Evolutionary conservation across 805 yeast genomes (phyloP).

Genomic region (Zygoascus flipseniorum): DNA sequence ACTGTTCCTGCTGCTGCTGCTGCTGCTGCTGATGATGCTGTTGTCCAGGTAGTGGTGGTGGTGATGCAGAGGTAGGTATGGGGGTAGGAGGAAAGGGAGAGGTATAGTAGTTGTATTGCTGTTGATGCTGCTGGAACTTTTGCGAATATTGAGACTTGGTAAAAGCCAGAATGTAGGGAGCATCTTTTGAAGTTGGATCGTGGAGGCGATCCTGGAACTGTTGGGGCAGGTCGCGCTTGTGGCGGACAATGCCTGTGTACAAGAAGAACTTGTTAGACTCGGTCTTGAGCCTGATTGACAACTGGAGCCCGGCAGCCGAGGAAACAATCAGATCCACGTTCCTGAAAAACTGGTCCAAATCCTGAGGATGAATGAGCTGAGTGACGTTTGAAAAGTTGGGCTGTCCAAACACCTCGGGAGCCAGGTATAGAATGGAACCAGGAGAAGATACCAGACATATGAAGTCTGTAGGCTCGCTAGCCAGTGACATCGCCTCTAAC

Average conservation of each 20-base stretch:
- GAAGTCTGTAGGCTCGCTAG: not conserved
- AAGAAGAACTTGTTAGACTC: not conserved
- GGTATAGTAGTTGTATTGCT: not conserved
- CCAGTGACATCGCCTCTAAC: not conserved
- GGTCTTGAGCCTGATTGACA: conserved; percentile 10
- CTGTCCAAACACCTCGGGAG: conserved; percentile 7
- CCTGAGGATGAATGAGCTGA: conserved; percentile 17
- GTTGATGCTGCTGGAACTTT: not conserved
- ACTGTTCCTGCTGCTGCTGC: not conserved
- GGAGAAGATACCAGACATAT: conserved; percentile 12
- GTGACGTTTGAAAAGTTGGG: conserved; percentile 6
- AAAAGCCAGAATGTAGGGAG: not conserved
- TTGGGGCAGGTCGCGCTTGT: not conserved
- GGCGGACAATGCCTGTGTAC: not conserved
- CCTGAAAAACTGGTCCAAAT: conserved; percentile 11
- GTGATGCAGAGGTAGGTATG: not conserved
- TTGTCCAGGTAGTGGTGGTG: not conserved
- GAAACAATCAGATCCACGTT: conserved; percentile 8
- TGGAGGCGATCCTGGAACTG: not conserved
- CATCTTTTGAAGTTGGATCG: not conserved
- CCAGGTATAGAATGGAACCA: conserved; percentile 12
- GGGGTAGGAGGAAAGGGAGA: not conserved
- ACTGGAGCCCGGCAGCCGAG: conserved; percentile 5
- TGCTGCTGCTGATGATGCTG: not conserved
- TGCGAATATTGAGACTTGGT: not conserved